Base-by-base conservation (phyloP, 2,329 filamentous ascomycete species). In the Bipolaris victoriae region DNA sequence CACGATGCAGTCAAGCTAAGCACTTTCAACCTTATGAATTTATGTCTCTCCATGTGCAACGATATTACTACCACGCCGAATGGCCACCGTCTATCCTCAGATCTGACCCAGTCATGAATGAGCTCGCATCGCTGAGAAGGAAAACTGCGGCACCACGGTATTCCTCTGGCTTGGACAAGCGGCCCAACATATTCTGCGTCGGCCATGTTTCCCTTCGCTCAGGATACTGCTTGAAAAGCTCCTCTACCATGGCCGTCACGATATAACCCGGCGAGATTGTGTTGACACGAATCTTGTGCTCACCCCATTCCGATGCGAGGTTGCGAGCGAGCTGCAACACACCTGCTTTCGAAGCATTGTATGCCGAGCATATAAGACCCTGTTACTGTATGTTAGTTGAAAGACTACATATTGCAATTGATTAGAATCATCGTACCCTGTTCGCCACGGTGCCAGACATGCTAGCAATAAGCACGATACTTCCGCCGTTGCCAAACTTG, bases 201-300 rank as follows among this genome's bases (percentile, higher is more conserved):
- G 90, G 86, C 92, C 92, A 96, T 58, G 88, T 84, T n/a, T 72
- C 70, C 54, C 68, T 73, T 31, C 79, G 82, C 68, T 92, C 90
- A 0, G 92, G 92, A 64, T 86, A 90, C 62, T 89, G 83, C 63
- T 87, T 83, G 69, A 97, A 95, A 31, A 96, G 84, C 56, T 86
- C 84, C 72, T 91, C 86, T 1, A 94, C 90, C 92, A 97, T 96
- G 20, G 89, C 86, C 1, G 90, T 92, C 20, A 90, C 84, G 69
- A 92, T 91, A 73, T 92, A 92, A 37, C 91, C 90, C 0, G 91
- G 90, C 18, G 88, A 91, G 61, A 95, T 85, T 13, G 89, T 92
- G 78, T 95, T 94, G 60, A 94, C 88, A 2, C 90, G 85, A 68
- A 95, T 93, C 36, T 86, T 86, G 72, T 90, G 77, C 64, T 81